These are phyloP conservation scores for Omphalea diandra DNA, from an alignment of 441 rosid genomes.

Conservation along the genomic window DNA sequence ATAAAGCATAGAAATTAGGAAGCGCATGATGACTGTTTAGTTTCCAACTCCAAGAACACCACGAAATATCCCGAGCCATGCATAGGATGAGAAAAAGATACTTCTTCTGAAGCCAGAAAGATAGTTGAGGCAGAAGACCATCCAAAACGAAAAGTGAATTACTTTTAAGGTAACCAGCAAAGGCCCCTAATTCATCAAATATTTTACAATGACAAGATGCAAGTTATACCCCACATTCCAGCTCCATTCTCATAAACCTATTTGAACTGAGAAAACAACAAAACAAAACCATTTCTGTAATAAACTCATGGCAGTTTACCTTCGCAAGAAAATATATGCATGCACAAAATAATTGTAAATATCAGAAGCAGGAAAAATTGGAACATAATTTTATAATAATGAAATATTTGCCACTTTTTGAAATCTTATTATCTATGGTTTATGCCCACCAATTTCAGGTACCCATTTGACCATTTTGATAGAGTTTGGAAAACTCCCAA, in stretches of 20 bases:
- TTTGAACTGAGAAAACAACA: not conserved
- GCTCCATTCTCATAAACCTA: not conserved
- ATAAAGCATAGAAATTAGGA: not conserved
- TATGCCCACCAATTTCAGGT: slow-evolving; percentile 40
- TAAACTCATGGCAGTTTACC: not conserved
- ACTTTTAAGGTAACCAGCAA: too few species aligned
- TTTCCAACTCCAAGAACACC: not conserved
- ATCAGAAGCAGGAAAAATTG: not conserved
- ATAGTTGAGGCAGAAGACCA: not conserved
- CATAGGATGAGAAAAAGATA: not conserved
- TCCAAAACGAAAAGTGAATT: not conserved
- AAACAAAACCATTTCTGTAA: not conserved
- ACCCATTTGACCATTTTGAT: slow-evolving; percentile 51
- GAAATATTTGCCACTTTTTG: not conserved
- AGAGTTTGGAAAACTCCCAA: slow-evolving; percentile 51
- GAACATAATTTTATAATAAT: not conserved
- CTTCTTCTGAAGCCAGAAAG: not conserved
- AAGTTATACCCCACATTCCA: too few species aligned
- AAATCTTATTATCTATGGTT: slow-evolving; percentile 1
- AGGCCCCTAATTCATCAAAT: not conserved
- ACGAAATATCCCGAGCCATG: not conserved
- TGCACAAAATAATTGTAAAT: not conserved
- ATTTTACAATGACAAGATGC: not conserved
- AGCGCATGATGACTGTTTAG: not conserved
- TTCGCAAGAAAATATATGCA: not conserved